phyloP scores from a whole-genome alignment of 805 yeast species.

The Hanseniaspora mollemarum region DNA sequence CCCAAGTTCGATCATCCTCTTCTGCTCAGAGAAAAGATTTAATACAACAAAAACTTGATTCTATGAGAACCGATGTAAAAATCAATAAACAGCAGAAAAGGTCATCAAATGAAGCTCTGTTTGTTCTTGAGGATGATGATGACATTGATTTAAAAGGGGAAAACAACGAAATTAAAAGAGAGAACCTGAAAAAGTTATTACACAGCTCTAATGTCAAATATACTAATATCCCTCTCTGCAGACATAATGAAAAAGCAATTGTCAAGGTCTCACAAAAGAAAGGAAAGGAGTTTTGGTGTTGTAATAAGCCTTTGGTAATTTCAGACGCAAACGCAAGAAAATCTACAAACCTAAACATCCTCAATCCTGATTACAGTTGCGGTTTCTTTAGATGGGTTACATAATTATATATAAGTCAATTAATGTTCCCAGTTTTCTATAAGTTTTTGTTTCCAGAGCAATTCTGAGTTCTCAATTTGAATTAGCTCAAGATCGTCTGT shows the following conservation, averaged over 20 bases:
- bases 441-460: conserved; percentile 22
- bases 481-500: conserved; percentile 22
- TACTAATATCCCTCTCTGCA: conserved; percentile 36
- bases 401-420: conserved; percentile 7
- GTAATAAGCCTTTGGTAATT: conserved; percentile 28
- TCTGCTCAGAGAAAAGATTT: background rate
- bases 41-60: conserved; percentile 9
- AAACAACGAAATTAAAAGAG: conserved; percentile 1
- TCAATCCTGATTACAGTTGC: conserved; percentile 34
- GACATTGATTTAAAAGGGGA: background rate
- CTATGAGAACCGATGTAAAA: conserved; percentile 5
- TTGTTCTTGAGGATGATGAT: conserved; percentile 1
- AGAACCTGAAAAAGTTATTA: background rate
- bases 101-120: background rate
- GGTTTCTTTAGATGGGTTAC: conserved; percentile 44
- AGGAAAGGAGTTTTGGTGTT: conserved; percentile 47
- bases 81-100: background rate
- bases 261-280: conserved; percentile 38
- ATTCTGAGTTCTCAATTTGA: conserved; percentile 24
- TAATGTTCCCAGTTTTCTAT: conserved; percentile 9
- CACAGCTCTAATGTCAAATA: conserved; percentile 10
- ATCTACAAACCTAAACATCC: conserved; percentile 21
- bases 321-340: conserved; percentile 14
- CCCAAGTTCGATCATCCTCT: background rate
- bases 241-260: conserved; percentile 38